Evolutionary conservation across 2,329 filamentous ascomycete genomes (phyloP), one percentile per base, ranked within the genome.

Genomic region (Monosporascus sp.): DNA sequence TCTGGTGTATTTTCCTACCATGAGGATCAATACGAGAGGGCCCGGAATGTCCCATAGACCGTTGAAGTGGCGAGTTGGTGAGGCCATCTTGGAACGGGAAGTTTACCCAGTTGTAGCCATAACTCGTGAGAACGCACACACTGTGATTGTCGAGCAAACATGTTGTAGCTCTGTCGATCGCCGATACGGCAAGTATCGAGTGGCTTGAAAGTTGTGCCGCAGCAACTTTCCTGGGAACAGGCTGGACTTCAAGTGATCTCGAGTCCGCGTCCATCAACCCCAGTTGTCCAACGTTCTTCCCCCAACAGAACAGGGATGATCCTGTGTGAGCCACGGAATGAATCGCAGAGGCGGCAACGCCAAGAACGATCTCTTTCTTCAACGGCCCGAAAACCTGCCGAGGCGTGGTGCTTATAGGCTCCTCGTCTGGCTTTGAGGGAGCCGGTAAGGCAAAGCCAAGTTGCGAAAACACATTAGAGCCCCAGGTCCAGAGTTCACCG

Each of bases 401-500:
- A 0, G 94, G 94, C 0, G 83, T 80, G 4, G 84, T 79, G 61
- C 91, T 93, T 60, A 94, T 87, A 0, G 92, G 88, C 55, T 94
- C 89, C 62, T 97, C 89, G 50, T 96, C 90, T 51, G 83, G 81
- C 60, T 84, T 79, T 8, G 76, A 70, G 2, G 86, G 80, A 17
- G 78, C 70, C 8, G 91, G 90, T 17, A 96, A 75, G 18, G 80
- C 74, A 68, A 96, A 97, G 5, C 94, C 94, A 15, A 99, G 78
- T 67, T 97, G 93, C 1, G 87, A 91, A 66, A 84, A 86, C 7
- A 80, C 85, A 63, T 97, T 97, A 59, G 87, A 89, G 7, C 94
- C 94, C 94, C 94, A 99, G 1, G 91, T 94, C 77, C 90, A 96
- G 6, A 96, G 82, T 60, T 95, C 90, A n/a, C 94, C 93, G 51